Evolutionary conservation across 225 moss, liverwort and hornwort genomes (phyloP), one percentile per base, ranked within the genome.

Genomic region (Anthoceros angustus): DNA sequence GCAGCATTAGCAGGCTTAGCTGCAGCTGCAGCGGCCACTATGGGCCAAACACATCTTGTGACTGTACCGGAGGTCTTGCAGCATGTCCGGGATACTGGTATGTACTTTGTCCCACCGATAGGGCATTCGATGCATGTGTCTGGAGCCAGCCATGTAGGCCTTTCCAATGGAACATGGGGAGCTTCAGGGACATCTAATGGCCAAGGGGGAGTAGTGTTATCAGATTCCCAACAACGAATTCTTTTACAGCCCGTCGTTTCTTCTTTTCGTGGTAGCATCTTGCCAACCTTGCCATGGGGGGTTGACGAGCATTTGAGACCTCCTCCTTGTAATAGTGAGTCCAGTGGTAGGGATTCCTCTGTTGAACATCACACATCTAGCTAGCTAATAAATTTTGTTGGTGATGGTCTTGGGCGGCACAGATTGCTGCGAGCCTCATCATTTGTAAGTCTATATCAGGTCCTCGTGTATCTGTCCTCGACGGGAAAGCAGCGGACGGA

Each of bases 241-340:
- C 79, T 77, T 79, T 79, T 84, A 78, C 76, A 75, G 74, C 84
- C 84, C 61, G 66, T 77, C 71, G 73, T 82, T 64, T 40, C 79
- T 73, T 70, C 82, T 70, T 82, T 82, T 68, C 81, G 77, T 72
- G 72, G 80, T 68, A 69, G 76, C 72, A 75, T 74, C 43, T 74
- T 81, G 79, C 77, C 84, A 66, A 81, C 75, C 79, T 74, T 76
- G 76, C 68, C 77, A 43, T 77, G 77, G 64, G 77, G 71, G 74
- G 68, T 77, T 69, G 82, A 84, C 78, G 82, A 84, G 84, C 84
- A 77, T 73, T 77, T 84, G 68, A 77, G 77, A 72, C 62, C 79
- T 55, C 32, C 32, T 32, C 32, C 32, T 32, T 46, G 45, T 46
- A 46, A 16, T 16, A 46, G 45, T 6, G 45, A 46, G 16, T 46